phyloP scores from a whole-genome alignment of 2,329 filamentous ascomycete species.

The Hypoxylon sp. region DNA sequence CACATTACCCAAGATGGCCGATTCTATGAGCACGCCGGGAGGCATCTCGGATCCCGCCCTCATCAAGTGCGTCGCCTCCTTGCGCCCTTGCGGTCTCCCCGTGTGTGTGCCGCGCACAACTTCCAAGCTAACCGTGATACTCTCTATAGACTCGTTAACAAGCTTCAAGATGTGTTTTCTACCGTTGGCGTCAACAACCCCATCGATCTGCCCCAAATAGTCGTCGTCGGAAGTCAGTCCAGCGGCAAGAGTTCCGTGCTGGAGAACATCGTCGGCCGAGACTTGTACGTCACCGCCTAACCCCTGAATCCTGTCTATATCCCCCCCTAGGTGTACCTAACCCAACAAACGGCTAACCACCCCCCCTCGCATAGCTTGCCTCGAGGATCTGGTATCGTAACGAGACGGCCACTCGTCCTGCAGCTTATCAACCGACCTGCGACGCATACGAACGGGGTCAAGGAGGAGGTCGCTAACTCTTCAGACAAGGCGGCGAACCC shows the following conservation, averaged over 20 bases:
- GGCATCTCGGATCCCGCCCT: constrained; percentile 72
- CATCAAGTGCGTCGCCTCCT: constrained; percentile 62
- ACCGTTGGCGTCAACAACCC: constrained; percentile 99
- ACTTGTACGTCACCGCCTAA: constrained; percentile 76
- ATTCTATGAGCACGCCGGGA: constrained; percentile 54
- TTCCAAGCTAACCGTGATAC: constrained; percentile 42
- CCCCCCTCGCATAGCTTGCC: constrained; percentile 74
- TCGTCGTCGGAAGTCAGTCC: constrained; percentile 96
- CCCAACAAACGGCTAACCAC: constrained; percentile 3
- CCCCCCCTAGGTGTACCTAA: no score
- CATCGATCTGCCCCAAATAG: constrained; percentile 98
- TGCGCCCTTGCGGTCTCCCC: constrained; percentile 33
- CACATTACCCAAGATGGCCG: constrained; percentile 39
- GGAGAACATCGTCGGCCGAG: constrained; percentile 97
- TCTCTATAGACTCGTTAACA: constrained; percentile 90
- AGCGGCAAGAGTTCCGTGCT: constrained; percentile 99
- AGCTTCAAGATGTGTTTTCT: constrained; percentile 98
- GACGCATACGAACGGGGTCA: constrained; percentile 75
- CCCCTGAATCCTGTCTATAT: constrained; percentile 6
- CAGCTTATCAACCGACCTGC: constrained; percentile 94
- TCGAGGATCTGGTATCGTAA: constrained; percentile 97
- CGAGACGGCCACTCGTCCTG: constrained; percentile 91
- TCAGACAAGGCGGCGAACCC: constrained; percentile 88
- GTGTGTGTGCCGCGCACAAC: constrained; percentile 28
- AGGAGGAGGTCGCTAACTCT: constrained; percentile 69